Base-by-base conservation (phyloP, 2,329 filamentous ascomycete species). In the Epichloe sibirici region DNA sequence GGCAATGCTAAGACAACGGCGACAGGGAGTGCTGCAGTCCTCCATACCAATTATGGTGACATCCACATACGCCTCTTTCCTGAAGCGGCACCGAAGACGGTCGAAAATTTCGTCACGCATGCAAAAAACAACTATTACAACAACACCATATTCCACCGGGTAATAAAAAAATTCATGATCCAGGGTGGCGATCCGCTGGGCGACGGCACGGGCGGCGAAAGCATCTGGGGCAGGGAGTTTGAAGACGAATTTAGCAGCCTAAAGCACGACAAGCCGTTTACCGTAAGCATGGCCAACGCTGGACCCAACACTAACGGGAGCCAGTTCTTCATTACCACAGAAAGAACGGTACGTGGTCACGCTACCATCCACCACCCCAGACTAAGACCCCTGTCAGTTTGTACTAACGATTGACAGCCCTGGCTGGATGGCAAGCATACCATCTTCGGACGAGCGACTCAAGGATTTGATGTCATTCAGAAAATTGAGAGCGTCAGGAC, bases 91-190 rank as follows among this genome's bases (percentile, higher is more conserved):
- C 93, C 94, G 35, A 94, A 91, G 66, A 83, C 94, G 0, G 91
- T 98, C 3, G 93, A 98, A 70, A 98, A 98, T 68, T 98, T 98
- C 66, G 88, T 94, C 52, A 94, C 89, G 0, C 93, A 97, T 63
- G 81, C 89, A 3, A 86, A 85, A 62, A 85, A 83, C 54, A 89
- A 88, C 1, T 98, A 98, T 68, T 98, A 98, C 74, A 97, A 98
- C 73, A 88, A 88, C 69, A 90, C 91, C 37, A 91, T 96, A 60
- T 98, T 98, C 76, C 93, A 98, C 69, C 85, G 93, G 37, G 86
- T 98, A 6, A 98, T 98, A 61, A 83, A 87, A 56, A 96, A 96
- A 64, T 98, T 98, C 72, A 98, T 98, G 94, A 95, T 98, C 43
- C 93, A 98, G 68, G 90, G 91, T 49, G 93, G 93, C 45, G 94